A percentile compares a stretch with the other conserved stretches of the same genome.
Evolutionary conservation across 2,329 filamentous ascomycete species (phyloP).

Genomic region (Dactylellina haptotyla): DNA sequence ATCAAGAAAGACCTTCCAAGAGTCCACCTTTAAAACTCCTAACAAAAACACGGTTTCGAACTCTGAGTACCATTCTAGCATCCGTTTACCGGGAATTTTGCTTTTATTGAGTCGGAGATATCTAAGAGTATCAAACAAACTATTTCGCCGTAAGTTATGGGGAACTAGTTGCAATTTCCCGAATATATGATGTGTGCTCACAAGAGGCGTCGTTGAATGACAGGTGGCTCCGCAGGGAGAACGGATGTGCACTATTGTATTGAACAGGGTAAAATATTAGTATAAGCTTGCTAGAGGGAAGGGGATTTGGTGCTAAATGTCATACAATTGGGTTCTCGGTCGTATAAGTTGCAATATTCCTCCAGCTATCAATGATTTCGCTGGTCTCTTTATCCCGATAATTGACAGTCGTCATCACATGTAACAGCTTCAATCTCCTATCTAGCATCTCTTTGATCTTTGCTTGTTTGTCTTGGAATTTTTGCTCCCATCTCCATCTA

Average conservation of each 20-base stretch:
- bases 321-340: conserved; percentile 45
- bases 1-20: conserved; percentile 49
- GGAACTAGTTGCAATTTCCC: background rate
- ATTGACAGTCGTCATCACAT: conserved; percentile 49
- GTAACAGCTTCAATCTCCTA: conserved; percentile 38
- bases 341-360: conserved; percentile 38
- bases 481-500: conserved; percentile 47
- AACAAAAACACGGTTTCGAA: conserved; percentile 44
- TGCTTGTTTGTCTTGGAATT: conserved; percentile 31
- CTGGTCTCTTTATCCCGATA: conserved; percentile 45
- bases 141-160: background rate
- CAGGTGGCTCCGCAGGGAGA: conserved; percentile 15
- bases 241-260: conserved; percentile 38
- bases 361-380: conserved; percentile 44
- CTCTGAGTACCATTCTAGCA: conserved; percentile 42
- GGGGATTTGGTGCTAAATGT: too few relatives aligned
- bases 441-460: conserved; percentile 39
- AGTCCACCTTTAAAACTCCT: conserved; percentile 34
- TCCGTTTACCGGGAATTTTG: conserved; percentile 13
- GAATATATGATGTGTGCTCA: conserved; percentile 13
- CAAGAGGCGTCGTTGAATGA: conserved; percentile 49
- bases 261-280: too few relatives aligned
- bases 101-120: conserved; percentile 37
- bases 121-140: conserved; percentile 48
- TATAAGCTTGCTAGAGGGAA: too few relatives aligned